phyloP scores from a whole-genome alignment of 2,329 filamentous ascomycete genomes.

The Cercospora sp. region DNA sequence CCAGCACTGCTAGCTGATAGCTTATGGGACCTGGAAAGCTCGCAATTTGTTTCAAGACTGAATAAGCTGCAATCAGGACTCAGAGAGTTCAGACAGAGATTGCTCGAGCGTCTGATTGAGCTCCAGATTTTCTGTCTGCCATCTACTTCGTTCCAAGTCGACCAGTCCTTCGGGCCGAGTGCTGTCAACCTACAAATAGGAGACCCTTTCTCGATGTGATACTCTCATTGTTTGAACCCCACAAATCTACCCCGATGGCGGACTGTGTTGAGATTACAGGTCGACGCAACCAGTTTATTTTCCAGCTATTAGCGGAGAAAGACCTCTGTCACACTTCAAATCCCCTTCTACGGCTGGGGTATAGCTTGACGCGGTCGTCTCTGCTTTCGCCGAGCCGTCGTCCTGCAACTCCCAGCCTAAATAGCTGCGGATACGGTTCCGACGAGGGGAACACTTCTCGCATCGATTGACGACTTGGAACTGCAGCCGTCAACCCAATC shows the following conservation, averaged over 20 bases:
- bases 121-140: background rate
- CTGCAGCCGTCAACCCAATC: background rate
- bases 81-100: background rate
- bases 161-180: background rate
- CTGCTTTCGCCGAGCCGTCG: background rate
- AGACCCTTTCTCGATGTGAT: background rate
- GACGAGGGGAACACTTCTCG: background rate
- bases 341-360: background rate
- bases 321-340: background rate
- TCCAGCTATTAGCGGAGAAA: background rate
- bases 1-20: background rate
- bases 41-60: background rate
- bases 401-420: background rate
- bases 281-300: background rate
- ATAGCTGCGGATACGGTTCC: background rate
- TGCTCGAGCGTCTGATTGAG: background rate
- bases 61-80: background rate
- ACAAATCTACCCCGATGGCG: background rate
- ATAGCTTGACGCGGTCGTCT: background rate
- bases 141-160: background rate
- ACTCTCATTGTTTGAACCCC: background rate
- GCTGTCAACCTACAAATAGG: background rate
- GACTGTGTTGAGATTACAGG: background rate
- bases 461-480: background rate
- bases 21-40: background rate